Evolutionary conservation across 345 rosid species (phyloP).

Genomic region (Murraya koenigii): DNA sequence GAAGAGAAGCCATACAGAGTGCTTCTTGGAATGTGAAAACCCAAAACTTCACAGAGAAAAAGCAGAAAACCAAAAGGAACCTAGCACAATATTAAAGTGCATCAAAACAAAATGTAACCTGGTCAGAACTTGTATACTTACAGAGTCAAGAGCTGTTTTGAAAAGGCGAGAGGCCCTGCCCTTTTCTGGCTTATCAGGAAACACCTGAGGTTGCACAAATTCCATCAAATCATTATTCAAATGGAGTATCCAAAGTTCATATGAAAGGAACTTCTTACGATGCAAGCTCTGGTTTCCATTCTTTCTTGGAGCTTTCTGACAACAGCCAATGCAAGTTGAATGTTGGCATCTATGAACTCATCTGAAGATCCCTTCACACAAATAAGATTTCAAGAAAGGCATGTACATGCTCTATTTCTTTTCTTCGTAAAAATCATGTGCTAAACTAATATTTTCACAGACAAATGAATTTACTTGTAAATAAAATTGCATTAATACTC

Average conservation of each 20-base stretch:
- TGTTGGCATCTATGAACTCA: constrained; percentile 91
- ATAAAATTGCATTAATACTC: not conserved
- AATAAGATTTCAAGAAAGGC: constrained; percentile 39
- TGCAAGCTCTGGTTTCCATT: constrained; percentile 72
- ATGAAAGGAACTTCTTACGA: constrained; percentile 45
- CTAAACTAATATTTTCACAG: not conserved
- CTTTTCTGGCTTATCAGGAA: constrained; percentile 87
- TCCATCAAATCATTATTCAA: not conserved
- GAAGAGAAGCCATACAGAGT: not conserved
- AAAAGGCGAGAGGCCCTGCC: constrained; percentile 77
- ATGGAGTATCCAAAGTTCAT: constrained; percentile 4
- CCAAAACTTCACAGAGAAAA: not conserved
- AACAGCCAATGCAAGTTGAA: constrained; percentile 79
- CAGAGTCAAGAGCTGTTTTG: constrained; percentile 76
- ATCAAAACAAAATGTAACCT: constrained; percentile 5
- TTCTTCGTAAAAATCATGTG: not conserved
- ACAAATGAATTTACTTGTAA: not conserved
- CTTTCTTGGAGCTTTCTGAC: constrained; percentile 73
- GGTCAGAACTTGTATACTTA: constrained; percentile 22
- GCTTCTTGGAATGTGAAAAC: not conserved
- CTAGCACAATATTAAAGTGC: not conserved
- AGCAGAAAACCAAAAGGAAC: not conserved
- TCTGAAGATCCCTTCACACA: constrained; percentile 91
- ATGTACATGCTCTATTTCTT: constrained; percentile 2
- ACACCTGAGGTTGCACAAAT: constrained; percentile 52